A percentile compares a stretch with the other conserved stretches of the same genome.
Evolutionary conservation across 352 stramenopile species (phyloP).

Genomic region (Phytophthora lateralis): DNA sequence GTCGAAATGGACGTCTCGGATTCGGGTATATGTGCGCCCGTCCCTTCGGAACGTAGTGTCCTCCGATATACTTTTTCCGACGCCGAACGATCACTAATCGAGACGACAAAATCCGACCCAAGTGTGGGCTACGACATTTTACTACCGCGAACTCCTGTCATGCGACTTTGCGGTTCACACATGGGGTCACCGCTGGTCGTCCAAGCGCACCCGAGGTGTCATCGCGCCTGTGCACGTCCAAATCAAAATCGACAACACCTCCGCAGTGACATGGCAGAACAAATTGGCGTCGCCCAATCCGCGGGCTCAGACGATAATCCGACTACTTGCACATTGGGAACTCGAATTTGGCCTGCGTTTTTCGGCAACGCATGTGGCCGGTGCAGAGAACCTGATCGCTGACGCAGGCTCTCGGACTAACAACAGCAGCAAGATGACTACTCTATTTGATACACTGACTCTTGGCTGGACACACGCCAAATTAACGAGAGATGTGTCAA

Average conservation of each 20-base stretch:
- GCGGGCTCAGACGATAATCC: slow-evolving; percentile 7
- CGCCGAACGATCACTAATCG: neutral
- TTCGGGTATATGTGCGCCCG: slow-evolving; percentile 5
- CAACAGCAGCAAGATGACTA: neutral
- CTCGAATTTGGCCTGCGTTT: slow-evolving; percentile 2
- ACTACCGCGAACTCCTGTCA: slow-evolving; percentile 24
- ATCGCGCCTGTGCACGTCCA: too few species aligned
- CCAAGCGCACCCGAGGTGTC: neutral
- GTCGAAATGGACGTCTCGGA: slow-evolving; percentile 15
- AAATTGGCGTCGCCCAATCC: slow-evolving; percentile 12
- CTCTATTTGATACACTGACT: slow-evolving; percentile 11
- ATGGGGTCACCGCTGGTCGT: slow-evolving; percentile 6
- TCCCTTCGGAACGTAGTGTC: neutral
- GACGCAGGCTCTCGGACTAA: slow-evolving; percentile 7
- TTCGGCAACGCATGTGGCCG: slow-evolving; percentile 10
- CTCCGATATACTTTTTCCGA: neutral
- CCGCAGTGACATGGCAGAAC: slow-evolving; percentile 14
- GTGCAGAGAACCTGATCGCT: neutral
- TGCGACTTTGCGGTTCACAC: slow-evolving; percentile 12
- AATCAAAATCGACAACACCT: slow-evolving; percentile 31
- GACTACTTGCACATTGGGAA: slow-evolving; percentile 6
- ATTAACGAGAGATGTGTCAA: neutral
- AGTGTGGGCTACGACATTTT: slow-evolving; percentile 16
- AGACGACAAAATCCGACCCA: neutral
- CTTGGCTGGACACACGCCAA: slow-evolving; percentile 8